Evolutionary conservation across 2,329 filamentous ascomycete species (phyloP), one percentile per base, ranked within the genome.

Genomic region (Cordyceps cicadae): DNA sequence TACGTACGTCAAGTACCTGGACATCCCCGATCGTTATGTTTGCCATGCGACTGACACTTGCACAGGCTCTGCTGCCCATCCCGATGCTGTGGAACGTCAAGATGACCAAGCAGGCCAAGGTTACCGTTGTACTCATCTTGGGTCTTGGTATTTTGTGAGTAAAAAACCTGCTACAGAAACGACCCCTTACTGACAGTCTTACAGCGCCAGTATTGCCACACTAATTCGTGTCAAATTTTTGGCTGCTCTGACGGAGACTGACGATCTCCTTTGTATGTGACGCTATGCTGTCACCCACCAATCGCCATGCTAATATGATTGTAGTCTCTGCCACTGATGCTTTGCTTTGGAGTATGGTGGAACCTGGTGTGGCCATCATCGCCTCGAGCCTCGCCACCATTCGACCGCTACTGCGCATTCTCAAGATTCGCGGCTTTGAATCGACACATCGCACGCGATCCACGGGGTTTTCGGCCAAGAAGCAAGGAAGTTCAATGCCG

Each of bases 331-430:
- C 75, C 24, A 83, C 80, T 4, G 73, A 81, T 62, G 76, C 80
- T 41, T 80, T 81, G 76, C 74, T 83, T 7, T 84, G 81, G 81
- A 83, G 79, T 11, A 70, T 83, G n/a, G 72, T 83, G 58, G 81
- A 84, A 65, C 80, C 81, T 1, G 81, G 80, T 6, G 76, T 83
- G 24, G 81, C 80, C 62, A 84, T 83, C 51, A 68, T 79, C 29
- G 81, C 81, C 14, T 77, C 81, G 2, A 81, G 79, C 62, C 71
- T 83, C 12, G 79, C 79, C 24, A 84, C 81, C 5, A 80, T 83
- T 37, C 77, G 81, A 3, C 81, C 81, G 4, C 73, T 84, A 0
- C 75, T 84, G 41, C 78, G 80, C 41, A 70, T 72, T n/a, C 73
- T 77, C 70, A 75, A 71, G 63, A 68, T 82, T 14, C 74, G 66